These are phyloP conservation scores for Candida coquimbonensis DNA, from an alignment of 805 yeast species.

Conservation along the genomic window DNA sequence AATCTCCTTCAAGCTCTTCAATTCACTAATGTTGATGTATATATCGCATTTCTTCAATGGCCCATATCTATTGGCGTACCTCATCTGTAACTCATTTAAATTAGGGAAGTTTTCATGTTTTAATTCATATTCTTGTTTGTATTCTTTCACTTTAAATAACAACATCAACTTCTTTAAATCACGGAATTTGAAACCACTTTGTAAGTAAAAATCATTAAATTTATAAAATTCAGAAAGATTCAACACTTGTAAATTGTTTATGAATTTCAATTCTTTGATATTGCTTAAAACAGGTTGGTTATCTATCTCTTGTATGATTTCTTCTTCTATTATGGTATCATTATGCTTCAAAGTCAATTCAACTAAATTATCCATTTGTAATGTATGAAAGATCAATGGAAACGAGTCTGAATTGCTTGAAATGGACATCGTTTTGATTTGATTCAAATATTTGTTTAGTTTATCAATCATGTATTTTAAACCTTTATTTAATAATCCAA, in stretches of 20 bases:
- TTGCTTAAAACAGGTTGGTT: background rate
- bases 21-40: conserved; percentile 5
- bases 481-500: conserved; percentile 4
- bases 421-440: conserved; percentile 1
- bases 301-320: background rate
- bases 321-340: background rate
- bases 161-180: background rate
- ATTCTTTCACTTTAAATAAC: conserved; percentile 2
- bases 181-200: conserved; percentile 3
- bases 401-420: background rate
- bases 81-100: conserved; percentile 6
- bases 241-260: conserved; percentile 3
- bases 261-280: conserved; percentile 2
- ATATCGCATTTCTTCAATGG: conserved; percentile 17
- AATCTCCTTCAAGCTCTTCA: background rate
- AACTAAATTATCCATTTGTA: conserved; percentile 2
- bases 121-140: conserved; percentile 8
- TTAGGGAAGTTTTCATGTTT: conserved; percentile 9
- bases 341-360: conserved; percentile 4
- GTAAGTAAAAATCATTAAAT: conserved; percentile 8
- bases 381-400: background rate
- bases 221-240: conserved; percentile 10
- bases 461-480: conserved; percentile 2
- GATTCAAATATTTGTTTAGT: background rate
- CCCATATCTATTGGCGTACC: conserved; percentile 15